phyloP scores from a whole-genome alignment of 2,329 filamentous ascomycete genomes.

The Xylaria sp. region DNA sequence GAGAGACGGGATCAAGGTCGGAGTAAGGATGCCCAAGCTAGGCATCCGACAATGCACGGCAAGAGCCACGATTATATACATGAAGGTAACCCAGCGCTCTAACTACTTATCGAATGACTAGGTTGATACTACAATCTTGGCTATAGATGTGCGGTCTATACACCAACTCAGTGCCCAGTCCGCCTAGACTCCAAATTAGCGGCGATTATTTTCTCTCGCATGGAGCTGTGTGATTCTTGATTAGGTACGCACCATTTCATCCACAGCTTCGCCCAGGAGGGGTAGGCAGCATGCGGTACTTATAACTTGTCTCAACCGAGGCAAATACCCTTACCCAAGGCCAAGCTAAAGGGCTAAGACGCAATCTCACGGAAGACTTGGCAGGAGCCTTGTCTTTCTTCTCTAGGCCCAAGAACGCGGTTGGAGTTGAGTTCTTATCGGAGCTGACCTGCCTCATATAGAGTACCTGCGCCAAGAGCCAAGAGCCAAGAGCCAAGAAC shows the following conservation, averaged over 20 bases:
- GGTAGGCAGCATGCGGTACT: background rate
- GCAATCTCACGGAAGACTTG: slow-evolving; percentile 28
- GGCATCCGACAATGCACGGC: background rate
- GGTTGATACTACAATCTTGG: background rate
- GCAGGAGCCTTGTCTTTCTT: background rate
- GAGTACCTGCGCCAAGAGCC: slow-evolving; percentile 30
- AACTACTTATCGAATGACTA: background rate
- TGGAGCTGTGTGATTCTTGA: background rate
- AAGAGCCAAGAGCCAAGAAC: slow-evolving; percentile 28
- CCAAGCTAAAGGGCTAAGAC: slow-evolving; percentile 13
- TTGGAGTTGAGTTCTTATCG: slow-evolving; percentile 30
- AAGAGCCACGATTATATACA: slow-evolving; percentile 22
- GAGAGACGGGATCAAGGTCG: slow-evolving; percentile 1
- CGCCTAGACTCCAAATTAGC: background rate
- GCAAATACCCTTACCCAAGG: slow-evolving; percentile 3
- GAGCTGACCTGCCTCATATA: slow-evolving; percentile 31
- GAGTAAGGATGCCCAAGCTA: background rate
- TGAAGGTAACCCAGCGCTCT: background rate
- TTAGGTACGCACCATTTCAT: background rate
- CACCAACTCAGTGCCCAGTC: background rate
- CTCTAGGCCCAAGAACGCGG: slow-evolving; percentile 17
- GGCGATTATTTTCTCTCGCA: background rate
- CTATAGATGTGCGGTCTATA: slow-evolving; percentile 1
- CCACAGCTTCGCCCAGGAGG: background rate
- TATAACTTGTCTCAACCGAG: background rate